phyloP scores from a whole-genome alignment of 1,139 yeast genomes.

The Saccharomyces hybrid region DNA sequence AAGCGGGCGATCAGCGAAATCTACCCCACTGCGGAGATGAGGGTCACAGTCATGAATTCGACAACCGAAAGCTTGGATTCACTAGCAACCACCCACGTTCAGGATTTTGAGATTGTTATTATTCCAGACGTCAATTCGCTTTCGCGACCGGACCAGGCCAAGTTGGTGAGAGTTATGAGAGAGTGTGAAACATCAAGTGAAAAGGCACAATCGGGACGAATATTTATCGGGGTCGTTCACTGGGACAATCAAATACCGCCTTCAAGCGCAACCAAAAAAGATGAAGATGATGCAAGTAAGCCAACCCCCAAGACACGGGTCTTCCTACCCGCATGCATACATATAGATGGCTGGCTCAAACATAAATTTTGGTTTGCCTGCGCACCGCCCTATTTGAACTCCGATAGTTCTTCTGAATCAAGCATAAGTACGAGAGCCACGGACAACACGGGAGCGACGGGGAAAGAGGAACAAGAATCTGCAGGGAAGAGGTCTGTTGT shows the following conservation, averaged over 20 bases:
- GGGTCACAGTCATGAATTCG: background rate
- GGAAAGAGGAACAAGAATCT: background rate
- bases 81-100: background rate
- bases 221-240: slow-evolving; percentile 17
- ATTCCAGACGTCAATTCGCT: slow-evolving; percentile 1
- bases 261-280: background rate
- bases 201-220: slow-evolving; percentile 2
- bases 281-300: background rate
- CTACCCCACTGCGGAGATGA: background rate
- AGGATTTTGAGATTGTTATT: slow-evolving; percentile 2
- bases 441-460: background rate
- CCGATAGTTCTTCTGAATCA: background rate
- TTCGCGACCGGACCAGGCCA: slow-evolving; percentile 2
- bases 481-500: background rate
- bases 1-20: background rate
- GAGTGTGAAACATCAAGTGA: background rate
- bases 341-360: slow-evolving; percentile 18
- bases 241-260: slow-evolving; percentile 7
- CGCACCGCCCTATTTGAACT: slow-evolving; percentile 8
- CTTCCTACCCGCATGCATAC: slow-evolving; percentile 5
- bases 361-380: slow-evolving; percentile 29
- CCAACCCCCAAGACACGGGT: background rate
- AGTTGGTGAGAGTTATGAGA: slow-evolving; percentile 9
- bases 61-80: background rate
- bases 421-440: background rate